Evolutionary conservation across 1,139 yeast genomes (phyloP).

Genomic region (Debaryomyces fabryi): DNA sequence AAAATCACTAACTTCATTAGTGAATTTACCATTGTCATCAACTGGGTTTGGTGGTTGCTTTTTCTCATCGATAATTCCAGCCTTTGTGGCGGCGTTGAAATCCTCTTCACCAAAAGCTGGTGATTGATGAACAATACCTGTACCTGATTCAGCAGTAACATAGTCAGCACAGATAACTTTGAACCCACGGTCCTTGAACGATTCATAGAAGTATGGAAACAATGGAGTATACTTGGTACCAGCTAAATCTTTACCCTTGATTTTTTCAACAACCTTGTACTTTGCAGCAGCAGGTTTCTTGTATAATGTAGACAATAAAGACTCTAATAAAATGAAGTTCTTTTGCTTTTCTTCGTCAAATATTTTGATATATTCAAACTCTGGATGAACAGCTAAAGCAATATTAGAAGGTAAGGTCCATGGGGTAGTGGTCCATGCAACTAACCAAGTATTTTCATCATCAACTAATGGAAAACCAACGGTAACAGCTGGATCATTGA

Average conservation of each 20-base stretch:
- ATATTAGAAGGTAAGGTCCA: slow-evolving; percentile 98
- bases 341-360: slow-evolving; percentile 84
- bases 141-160: slow-evolving; percentile 94
- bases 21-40: slow-evolving; percentile 88
- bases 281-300: slow-evolving; percentile 94
- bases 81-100: slow-evolving; percentile 76
- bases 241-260: slow-evolving; percentile 76
- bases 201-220: slow-evolving; percentile 76
- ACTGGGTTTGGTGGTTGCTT: slow-evolving; percentile 88
- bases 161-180: slow-evolving; percentile 79
- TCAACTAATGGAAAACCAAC: slow-evolving; percentile 81
- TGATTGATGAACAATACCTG: slow-evolving; percentile 98
- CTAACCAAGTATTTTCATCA: slow-evolving; percentile 79
- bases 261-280: slow-evolving; percentile 76
- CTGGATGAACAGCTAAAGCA: slow-evolving; percentile 89
- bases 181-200: slow-evolving; percentile 77
- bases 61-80: slow-evolving; percentile 73
- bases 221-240: slow-evolving; percentile 83
- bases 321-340: slow-evolving; percentile 80
- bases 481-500: slow-evolving; percentile 94
- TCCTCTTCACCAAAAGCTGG: slow-evolving; percentile 99
- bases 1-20: slow-evolving; percentile 70
- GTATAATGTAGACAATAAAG: slow-evolving; percentile 78
- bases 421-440: slow-evolving; percentile 99
- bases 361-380: slow-evolving; percentile 88